Percentiles rank a stretch among this genome's conserved stretches.
These are phyloP conservation scores for Ceratocystis destructans DNA, from an alignment of 2,329 filamentous ascomycete species.

Conservation along the genomic window DNA sequence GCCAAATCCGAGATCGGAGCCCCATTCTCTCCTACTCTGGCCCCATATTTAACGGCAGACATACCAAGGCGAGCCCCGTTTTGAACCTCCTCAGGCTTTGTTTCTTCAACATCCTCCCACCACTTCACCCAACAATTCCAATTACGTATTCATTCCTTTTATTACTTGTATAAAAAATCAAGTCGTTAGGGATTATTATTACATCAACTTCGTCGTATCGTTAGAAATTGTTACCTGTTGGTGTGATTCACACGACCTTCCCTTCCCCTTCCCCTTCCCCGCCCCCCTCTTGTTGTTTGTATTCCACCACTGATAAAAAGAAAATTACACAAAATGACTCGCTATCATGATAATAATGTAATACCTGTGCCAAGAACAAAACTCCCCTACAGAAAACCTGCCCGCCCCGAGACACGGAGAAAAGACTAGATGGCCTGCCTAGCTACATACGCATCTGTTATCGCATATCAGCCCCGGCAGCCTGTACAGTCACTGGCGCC, in stretches of 20 bases:
- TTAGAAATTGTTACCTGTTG: neutral
- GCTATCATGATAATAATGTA: slow-evolving; percentile 21
- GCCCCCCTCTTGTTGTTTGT: neutral
- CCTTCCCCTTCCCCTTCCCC: neutral
- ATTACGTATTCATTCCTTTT: neutral
- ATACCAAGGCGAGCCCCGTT: neutral
- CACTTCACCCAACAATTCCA: neutral
- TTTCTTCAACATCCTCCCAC: too few species aligned
- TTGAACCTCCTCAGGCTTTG: neutral
- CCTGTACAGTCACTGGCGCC: neutral
- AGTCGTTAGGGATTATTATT: neutral
- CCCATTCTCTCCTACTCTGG: neutral
- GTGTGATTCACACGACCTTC: neutral
- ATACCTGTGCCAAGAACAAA: too few species aligned
- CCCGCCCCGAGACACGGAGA: neutral
- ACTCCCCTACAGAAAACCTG: slow-evolving; percentile 2
- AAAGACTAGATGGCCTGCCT: neutral
- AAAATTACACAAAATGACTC: neutral
- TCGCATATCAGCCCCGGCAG: slow-evolving; percentile 19
- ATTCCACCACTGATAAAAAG: neutral
- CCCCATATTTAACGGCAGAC: neutral
- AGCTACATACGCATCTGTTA: slow-evolving; percentile 15
- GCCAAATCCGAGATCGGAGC: neutral
- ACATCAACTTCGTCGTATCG: slow-evolving; percentile 2
- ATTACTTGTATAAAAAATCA: too few species aligned